Evolutionary conservation across 2,329 filamentous ascomycete genomes (phyloP), one percentile per base, ranked within the genome.

Genomic region (Phoma sp.): DNA sequence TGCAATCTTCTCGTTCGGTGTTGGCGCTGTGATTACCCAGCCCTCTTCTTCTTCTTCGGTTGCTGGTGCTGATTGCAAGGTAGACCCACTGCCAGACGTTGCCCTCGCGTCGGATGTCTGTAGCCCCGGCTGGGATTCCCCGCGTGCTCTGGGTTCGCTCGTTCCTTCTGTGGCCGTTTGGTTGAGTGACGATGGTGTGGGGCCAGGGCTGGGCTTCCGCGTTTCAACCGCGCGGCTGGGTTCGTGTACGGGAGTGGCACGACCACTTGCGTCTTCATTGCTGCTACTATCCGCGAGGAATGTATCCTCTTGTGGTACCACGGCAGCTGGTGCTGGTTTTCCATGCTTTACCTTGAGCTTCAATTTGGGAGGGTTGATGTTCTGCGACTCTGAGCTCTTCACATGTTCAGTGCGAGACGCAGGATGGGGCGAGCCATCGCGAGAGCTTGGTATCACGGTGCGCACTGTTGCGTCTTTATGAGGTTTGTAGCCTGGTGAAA

Each of bases 401-500:
- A 68, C 38, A 29, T 70, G 67, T 47, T 71, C 66, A 42, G 26
- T 64, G 55, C 36, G 67, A 69, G 67, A 59, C 12, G 69, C 60
- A 11, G 51, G 45, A 23, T 14, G 61, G 15, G 63, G 66, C 25
- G 53, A 60, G 23, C 66, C 64, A 29, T 60, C 67, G 43, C 58
- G 67, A 73, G 80, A 78, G 30, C 78, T 79, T 5, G 80, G 76
- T 47, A 81, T 79, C 29, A 90, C 84, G n/a, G 83, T 77, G 47
- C 87, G 84, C 33, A 92, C 89, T n/a, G 85, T 86, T 23, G 89
- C 87, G 69, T 85, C 88, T 32, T 86, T 84, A 57, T 87, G 86
- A 11, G 88, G 88, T 38, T 88, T 87, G 72, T 92, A 92, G 47
- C 89, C 87, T 11, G 88, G 87, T 15, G 90, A 92, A 69, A 92